Base-by-base conservation (phyloP, 371 early-diverging fungal species). In the Synchytrium microbalum region DNA sequence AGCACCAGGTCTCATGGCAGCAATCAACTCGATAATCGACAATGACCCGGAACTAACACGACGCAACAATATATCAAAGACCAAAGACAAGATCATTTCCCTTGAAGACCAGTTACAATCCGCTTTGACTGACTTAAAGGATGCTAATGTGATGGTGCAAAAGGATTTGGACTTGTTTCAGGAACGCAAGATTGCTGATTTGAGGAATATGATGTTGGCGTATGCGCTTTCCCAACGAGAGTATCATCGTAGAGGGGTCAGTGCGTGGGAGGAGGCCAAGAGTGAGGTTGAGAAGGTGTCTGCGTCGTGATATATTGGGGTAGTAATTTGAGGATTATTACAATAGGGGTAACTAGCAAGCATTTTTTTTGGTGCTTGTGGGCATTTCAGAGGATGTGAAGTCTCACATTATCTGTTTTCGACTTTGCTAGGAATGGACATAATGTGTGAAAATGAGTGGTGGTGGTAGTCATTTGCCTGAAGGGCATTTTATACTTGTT, bases 31-130 rank as follows among this genome's bases (percentile, higher is more conserved):
- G 0, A 84, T 97, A 58, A 91, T 95, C 69, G 97, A 95, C 76
- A 92, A 92, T 3, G 94, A 97, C 70, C 95, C 95, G 0, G 93
- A 92, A 60, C 86, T 87, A 19, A 89, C 93, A 26, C 86, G 96
- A 23, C 88, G 93, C 51, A 88, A 86, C 69, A 88, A 88, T 63
- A 92, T 97, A 57, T 89, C 90, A 5, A 90, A 86, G 64, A 88
- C 92, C 2, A 83, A 86, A n/a, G 96, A 95, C 68, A 82, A 81
- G 3, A 92, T 95, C 62, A 62, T 64, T 16, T 69, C 79, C 73
- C 78, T 95, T 46, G 91, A 93, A 72, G 86, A 85, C 60, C 87
- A 89, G 55, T 66, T 89, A 56, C 86, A 87, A 68, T 77, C 81
- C 13, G 77, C 86, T 32, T 79, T 79, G 31, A 78, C 80, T 14